Base-by-base conservation (phyloP, 805 yeast genomes). In the Kodamaea kaohsiungensis region DNA sequence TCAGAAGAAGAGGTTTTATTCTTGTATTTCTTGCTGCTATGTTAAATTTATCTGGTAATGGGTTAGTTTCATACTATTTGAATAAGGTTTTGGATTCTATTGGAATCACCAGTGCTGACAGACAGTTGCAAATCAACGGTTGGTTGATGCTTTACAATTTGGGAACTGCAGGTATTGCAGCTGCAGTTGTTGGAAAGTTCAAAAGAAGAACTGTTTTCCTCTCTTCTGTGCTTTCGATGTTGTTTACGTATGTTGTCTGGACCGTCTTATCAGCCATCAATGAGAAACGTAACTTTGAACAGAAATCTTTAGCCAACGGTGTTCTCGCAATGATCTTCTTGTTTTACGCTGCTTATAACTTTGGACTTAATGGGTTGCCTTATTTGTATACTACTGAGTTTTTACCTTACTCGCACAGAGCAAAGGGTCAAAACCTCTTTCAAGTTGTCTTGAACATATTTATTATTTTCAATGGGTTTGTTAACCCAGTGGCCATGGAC, bases 11-110 rank as follows among this genome's bases (percentile, higher is more conserved):
- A 67, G 61, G 75, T 53, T 51, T 58, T 65, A 69, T 77, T 56
- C 59, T 68, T 35, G 22, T 62, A 22, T 63, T 67, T 59, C 59
- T 73, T 16, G 75, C 73, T 33, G 56, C 64, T 30, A 62, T 76
- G 57, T 70, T 70, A 76, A 82, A 78, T 61, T 60, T 77, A 39
- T 76, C 82, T 13, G 85, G 85, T 61, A 80, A 79, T 58, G 82
- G 82, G 54, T 67, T 81, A 55, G 80, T 80, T 19, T 76, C 82
- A 2, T 80, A 79, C 71, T 81, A 81, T 64, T 68, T 81, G 57
- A 69, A 73, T 54, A 71, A 74, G 59, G 86, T 83, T 12, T 72
- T 83, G 58, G 62, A 68, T 53, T 76, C 82, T 19, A 80, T 82
- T 62, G 86, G 87, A 54, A 78, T 82, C 60, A 79, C 80, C 46